Evolutionary conservation across 805 yeast species (phyloP).

Genomic region (Candida rishiriensis): DNA sequence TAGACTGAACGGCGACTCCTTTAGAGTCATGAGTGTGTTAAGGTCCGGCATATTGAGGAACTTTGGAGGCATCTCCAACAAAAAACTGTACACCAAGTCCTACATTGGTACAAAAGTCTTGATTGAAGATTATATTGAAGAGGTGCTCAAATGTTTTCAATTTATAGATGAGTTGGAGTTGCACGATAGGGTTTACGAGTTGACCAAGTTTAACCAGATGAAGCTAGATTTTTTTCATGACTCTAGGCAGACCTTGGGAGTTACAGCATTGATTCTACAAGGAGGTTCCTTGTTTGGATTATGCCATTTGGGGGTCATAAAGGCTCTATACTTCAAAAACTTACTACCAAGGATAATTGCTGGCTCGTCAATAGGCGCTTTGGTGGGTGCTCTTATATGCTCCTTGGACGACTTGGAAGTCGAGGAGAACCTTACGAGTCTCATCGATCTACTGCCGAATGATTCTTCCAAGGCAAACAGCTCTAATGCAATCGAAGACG

Average conservation of each 20-base stretch:
- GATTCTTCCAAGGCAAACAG: slow-evolving; percentile 26
- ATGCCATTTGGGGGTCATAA: slow-evolving; percentile 90
- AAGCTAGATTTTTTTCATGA: slow-evolving; percentile 78
- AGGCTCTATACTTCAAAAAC: slow-evolving; percentile 70
- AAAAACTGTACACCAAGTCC: slow-evolving; percentile 72
- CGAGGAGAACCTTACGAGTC: slow-evolving; percentile 36
- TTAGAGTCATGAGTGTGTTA: slow-evolving; percentile 56
- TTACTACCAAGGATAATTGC: slow-evolving; percentile 80
- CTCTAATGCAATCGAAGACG: slow-evolving; percentile 70
- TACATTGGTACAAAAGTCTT: slow-evolving; percentile 84
- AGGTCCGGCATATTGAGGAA: slow-evolving; percentile 84
- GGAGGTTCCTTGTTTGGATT: slow-evolving; percentile 95
- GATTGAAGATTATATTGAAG: slow-evolving; percentile 82
- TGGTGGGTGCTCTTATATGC: slow-evolving; percentile 83
- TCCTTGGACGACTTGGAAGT: slow-evolving; percentile 66
- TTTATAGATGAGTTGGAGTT: slow-evolving; percentile 45
- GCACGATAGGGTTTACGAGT: slow-evolving; percentile 24
- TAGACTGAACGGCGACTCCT: slow-evolving; percentile 52
- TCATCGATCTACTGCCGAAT: slow-evolving; percentile 41
- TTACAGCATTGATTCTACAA: slow-evolving; percentile 85
- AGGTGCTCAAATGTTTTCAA: slow-evolving; percentile 64
- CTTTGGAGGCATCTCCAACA: slow-evolving; percentile 85
- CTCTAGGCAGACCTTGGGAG: slow-evolving; percentile 81
- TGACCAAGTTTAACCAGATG: slow-evolving; percentile 48
- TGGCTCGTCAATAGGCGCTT: slow-evolving; percentile 93